Base-by-base conservation (phyloP, 371 early-diverging fungal genomes). In the Saksenaea vasiformis region DNA sequence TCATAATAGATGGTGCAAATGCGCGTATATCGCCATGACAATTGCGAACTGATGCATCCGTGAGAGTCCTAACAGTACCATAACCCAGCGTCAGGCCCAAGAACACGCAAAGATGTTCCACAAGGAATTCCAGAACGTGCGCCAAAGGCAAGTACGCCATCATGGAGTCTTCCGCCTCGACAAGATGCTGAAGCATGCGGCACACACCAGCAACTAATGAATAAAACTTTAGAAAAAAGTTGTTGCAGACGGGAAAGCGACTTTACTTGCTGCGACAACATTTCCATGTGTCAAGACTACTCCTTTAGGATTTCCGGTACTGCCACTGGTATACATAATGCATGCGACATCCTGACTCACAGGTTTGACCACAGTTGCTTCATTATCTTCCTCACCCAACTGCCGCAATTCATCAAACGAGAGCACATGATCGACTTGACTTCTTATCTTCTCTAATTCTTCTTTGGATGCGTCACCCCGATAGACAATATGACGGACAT, bases 101-200 rank as follows among this genome's bases (percentile, higher is more conserved):
- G 65, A 82, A 87, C 28, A 94, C 65, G 65, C 82, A 76, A 17
- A 87, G 74, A 43, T 80, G 74, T 70, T 93, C 91, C 43, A 93
- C 92, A 28, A 90, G 68, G 73, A 92, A 86, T 67, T 93, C 94
- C 64, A 91, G 79, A 8, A 90, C 90, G 82, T 98, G 98, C 34
- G 96, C 95, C 13, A 95, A 79, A 7, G 97, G 97, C 39, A 97
- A 78, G 75, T 93, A 95, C 13, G 93, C 91, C 43, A 95, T 76
- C 68, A 94, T 73, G 10, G 74, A 65, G 62, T 87, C 70, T 35
- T 89, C 88, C 59, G 89, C 85, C 17, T 92, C 90, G 58, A 94
- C 84, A 66, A 90, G 85, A 56, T 93, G 83, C 0, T 93, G 93
- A 28, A 88, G 76, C 41, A 89, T 81, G 22, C 82, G 79, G 47